Conservation (phyloP, 1,139 yeast species). For the Candida smagusa region DNA sequence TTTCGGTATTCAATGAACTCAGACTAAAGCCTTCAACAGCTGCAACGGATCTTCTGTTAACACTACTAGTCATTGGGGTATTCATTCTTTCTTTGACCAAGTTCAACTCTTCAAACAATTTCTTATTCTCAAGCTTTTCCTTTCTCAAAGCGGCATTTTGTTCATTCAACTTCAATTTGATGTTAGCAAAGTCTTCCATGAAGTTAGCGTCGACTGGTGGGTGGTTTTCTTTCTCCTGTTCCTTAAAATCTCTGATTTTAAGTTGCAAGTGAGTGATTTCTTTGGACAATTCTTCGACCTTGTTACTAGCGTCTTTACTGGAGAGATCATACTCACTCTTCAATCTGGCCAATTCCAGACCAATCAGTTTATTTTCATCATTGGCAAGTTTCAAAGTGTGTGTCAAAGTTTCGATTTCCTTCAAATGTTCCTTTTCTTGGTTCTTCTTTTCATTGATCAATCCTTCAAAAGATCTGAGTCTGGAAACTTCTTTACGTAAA, state of each 20-base stretch:
- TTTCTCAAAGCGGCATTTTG: conserved; percentile 48
- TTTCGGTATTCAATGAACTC: conserved; percentile 28
- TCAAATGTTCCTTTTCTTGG: conserved; percentile 6
- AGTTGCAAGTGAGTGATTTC: conserved; percentile 18
- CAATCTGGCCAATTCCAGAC: conserved; percentile 17
- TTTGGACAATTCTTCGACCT: conserved; percentile 17
- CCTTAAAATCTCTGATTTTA: conserved; percentile 6
- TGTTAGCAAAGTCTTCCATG: conserved; percentile 45
- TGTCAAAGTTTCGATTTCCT: conserved; percentile 10
- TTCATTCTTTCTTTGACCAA: conserved; percentile 46
- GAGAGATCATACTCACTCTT: conserved; percentile 37
- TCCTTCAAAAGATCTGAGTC: conserved; percentile 10
- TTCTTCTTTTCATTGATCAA: conserved; percentile 8
- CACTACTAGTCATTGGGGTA: conserved; percentile 13
- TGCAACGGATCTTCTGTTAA: conserved; percentile 28
- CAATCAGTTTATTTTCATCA: conserved; percentile 15
- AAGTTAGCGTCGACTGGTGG: conserved; percentile 35
- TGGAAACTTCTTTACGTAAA: conserved; percentile 9
- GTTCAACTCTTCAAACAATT: conserved; percentile 55
- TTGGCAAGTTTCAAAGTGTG: conserved; percentile 7
- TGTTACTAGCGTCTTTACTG: conserved; percentile 1
- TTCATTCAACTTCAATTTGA: conserved; percentile 53
- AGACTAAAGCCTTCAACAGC: conserved; percentile 29
- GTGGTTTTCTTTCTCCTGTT: conserved; percentile 35
- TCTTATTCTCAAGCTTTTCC: conserved; percentile 53